Percentiles rank a stretch among this genome's conserved stretches.
These are phyloP conservation scores for Leccinum boreale DNA, from an alignment of 768 basidiomycete genomes.

Conservation along the genomic window DNA sequence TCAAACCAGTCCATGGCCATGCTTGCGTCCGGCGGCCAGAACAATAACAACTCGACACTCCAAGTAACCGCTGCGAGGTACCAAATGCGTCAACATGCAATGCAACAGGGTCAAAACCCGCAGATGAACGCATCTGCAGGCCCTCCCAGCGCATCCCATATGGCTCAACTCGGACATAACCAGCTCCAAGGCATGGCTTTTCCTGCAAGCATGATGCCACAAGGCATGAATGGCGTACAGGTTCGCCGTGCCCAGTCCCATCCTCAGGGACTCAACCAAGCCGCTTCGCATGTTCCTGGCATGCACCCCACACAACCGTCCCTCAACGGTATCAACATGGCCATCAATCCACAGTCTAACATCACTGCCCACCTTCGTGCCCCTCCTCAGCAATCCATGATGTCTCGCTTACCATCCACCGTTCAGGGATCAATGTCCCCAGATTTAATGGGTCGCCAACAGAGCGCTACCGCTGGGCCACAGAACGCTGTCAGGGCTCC, in stretches of 20 bases:
- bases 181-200: constrained; percentile 43
- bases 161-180: constrained; percentile 30
- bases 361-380: constrained; percentile 39
- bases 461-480: constrained; percentile 37
- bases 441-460: constrained; percentile 43
- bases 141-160: constrained; percentile 27
- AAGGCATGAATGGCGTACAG: constrained; percentile 32
- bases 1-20: constrained; percentile 39
- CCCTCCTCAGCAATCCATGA: constrained; percentile 34
- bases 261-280: constrained; percentile 44
- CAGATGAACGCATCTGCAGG: constrained; percentile 33
- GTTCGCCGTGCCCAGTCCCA: constrained; percentile 60
- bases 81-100: constrained; percentile 35
- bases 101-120: constrained; percentile 38
- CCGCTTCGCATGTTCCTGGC: constrained; percentile 32
- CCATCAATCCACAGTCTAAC: constrained; percentile 42
- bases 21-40: constrained; percentile 31
- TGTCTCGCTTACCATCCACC: constrained; percentile 30
- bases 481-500: constrained; percentile 42
- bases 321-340: constrained; percentile 39
- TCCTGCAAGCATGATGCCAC: constrained; percentile 41
- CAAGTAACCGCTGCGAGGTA: constrained; percentile 24
- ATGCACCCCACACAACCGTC: constrained; percentile 37
- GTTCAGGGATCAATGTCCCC: constrained; percentile 40
- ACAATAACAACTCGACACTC: constrained; percentile 19